These are phyloP conservation scores for Beta corolliflora DNA, from an alignment of 179 eudicot species.

Conservation along the genomic window DNA sequence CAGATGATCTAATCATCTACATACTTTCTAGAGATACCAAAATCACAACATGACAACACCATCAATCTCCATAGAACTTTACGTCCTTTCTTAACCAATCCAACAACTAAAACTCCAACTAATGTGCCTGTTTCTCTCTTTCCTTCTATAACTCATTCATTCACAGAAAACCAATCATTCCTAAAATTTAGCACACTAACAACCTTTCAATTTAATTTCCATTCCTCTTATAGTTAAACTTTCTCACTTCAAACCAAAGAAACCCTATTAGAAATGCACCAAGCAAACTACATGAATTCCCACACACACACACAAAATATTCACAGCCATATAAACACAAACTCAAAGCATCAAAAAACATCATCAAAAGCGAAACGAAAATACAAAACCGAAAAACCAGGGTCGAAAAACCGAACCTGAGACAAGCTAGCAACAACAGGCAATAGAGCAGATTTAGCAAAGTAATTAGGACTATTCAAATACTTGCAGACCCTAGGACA, in stretches of 20 bases:
- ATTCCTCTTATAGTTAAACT: background rate
- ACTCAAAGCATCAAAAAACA: background rate
- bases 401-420: constrained; percentile 50
- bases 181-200: background rate
- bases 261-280: too few species aligned
- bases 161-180: background rate
- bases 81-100: background rate
- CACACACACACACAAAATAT: too few species aligned
- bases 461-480: constrained; percentile 74
- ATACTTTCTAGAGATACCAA: background rate
- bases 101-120: background rate
- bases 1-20: background rate
- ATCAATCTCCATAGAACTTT: background rate
- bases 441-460: constrained; percentile 79
- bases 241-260: background rate
- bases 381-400: background rate
- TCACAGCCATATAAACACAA: background rate
- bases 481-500: constrained; percentile 88
- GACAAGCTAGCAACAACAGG: constrained; percentile 79
- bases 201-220: background rate
- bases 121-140: background rate
- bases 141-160: background rate
- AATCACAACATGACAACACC: background rate
- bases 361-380: background rate
- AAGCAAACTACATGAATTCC: too few species aligned